Evolutionary conservation across 768 basidiomycete species (phyloP), one percentile per base, ranked within the genome.

Genomic region (Symmetrospora coprosmae): DNA sequence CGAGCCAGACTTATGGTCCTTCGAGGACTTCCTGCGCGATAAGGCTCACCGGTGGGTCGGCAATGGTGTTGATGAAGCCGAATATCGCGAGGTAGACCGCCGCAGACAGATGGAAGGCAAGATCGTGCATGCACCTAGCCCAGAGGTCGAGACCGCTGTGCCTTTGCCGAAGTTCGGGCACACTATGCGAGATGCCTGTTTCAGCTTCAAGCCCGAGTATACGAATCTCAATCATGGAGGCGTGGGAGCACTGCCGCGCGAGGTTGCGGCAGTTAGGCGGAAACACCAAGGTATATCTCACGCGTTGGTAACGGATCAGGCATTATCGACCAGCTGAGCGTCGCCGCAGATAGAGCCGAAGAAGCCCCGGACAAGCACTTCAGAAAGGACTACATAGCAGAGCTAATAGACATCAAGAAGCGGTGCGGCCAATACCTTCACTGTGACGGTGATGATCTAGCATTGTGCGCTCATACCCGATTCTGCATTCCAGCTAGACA

Each of bases 1-100:
- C 7, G 74, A 79, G 25, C 74, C 80, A 0, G 75, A 76, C 30
- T 72, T 86, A 3, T 97, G 91, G 91, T 78, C 81, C 0, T 90
- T 84, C 67, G 80, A 81, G n/a, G 79, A 81, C 2, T 94, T 94
- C 68, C 77, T 92, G 30, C 72, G 74, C 67, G 78, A 84, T 30
- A 85, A 81, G 64, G 82, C 85, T 1, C 80, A 80, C 77, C 83
- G 83, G 60, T 91, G 89, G 88, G 77, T 84, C 37, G 80, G 79
- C 3, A 35, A 50, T 0, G 63, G 69, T 8, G 72, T 66, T 5
- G 72, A 73, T 19, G 60, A 62, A 67, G 33, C 67, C 19, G 76
- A 79, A 56, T 80, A 77, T 59, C 71, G 66, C n/a, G 78, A 80
- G 60, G 78, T 82, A 4, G 83, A 82, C 66, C 72, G 74, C 59